Percentiles rank a stretch among this genome's conserved stretches.
phyloP scores from a whole-genome alignment of 345 rosid genomes.

The Kandelia obovata region DNA sequence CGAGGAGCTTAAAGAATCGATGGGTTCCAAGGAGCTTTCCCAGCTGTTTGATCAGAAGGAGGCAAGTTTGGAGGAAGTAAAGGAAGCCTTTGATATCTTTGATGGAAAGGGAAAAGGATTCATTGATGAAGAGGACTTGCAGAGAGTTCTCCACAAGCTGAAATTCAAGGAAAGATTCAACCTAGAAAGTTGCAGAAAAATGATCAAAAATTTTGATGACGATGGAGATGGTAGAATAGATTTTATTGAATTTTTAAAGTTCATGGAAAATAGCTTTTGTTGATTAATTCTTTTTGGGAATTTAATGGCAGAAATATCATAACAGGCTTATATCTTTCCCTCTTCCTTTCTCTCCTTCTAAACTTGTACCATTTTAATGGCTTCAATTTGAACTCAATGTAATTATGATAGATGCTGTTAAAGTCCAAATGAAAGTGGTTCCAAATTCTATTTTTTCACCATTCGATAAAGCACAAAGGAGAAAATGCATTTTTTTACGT shows the following conservation, averaged over 20 bases:
- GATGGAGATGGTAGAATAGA: slow-evolving; percentile 62
- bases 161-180: slow-evolving; percentile 48
- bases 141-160: slow-evolving; percentile 50
- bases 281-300: slow-evolving; percentile 18
- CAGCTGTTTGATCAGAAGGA: slow-evolving; percentile 66
- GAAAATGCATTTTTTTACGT: no score
- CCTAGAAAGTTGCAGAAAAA: slow-evolving; percentile 49
- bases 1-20: slow-evolving; percentile 32
- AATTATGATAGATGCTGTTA: no score
- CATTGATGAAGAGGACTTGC: slow-evolving; percentile 64
- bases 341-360: background rate
- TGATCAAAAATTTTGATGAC: slow-evolving; percentile 54
- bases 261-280: slow-evolving; percentile 59
- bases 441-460: no score
- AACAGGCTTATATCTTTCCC: no score
- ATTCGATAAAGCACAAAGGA: no score
- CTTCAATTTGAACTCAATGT: no score
- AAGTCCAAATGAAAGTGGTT: no score
- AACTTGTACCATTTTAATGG: background rate
- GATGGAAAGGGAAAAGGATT: slow-evolving; percentile 77
- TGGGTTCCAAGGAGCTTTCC: slow-evolving; percentile 39
- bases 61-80: slow-evolving; percentile 71
- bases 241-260: slow-evolving; percentile 61
- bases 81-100: slow-evolving; percentile 71
- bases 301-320: background rate